Base-by-base conservation (phyloP, 208 protist species). In the Eutreptiella sp. region DNA sequence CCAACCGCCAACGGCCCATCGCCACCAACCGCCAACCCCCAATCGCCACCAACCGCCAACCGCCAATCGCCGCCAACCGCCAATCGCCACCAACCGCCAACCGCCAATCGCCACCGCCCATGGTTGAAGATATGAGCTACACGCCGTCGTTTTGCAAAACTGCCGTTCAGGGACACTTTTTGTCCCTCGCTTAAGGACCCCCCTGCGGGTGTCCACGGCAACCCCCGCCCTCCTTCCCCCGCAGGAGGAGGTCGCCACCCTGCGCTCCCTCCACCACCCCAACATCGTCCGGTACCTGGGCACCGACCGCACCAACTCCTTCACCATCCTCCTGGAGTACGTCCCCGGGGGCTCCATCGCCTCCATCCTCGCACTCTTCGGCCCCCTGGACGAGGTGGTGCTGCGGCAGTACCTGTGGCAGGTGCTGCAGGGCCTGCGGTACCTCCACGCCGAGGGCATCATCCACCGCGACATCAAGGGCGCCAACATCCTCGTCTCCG, bases 401-500 rank as follows among this genome's bases (percentile, higher is more conserved):
- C 61, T 88, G 33, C 77, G 83, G 33, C 85, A 75, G 54, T 66
- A 89, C 57, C 55, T 81, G 11, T 71, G 77, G 26, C 61, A 84
- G 52, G 38, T 90, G 27, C 62, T 92, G 11, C 63, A 79, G 27
- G 86, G 82, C 29, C 84, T 92, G 35, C 55, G 50, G n/a, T 92
- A 83, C 62, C 84, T 92, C 46, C 87, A 93, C 66, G 76, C 68
- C 32, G 73, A 89, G 48, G 83, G 84, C 39, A 87, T 93, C 46
- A 86, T 86, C 32, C 87, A 93, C 63, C 75, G 83, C 36, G 87
- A 93, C 65, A 89, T 93, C 69, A 93, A 93, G 53, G 80, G 82
- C 1, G 87, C 84, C 2, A 93, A 93, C 57, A 85, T 93, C 53
- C 73, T 93, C 9, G 77, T 93, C 4, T 83, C 76, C 45, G 74